Evolutionary conservation across 768 basidiomycete species (phyloP).

Genomic region (Suillus bovinus): DNA sequence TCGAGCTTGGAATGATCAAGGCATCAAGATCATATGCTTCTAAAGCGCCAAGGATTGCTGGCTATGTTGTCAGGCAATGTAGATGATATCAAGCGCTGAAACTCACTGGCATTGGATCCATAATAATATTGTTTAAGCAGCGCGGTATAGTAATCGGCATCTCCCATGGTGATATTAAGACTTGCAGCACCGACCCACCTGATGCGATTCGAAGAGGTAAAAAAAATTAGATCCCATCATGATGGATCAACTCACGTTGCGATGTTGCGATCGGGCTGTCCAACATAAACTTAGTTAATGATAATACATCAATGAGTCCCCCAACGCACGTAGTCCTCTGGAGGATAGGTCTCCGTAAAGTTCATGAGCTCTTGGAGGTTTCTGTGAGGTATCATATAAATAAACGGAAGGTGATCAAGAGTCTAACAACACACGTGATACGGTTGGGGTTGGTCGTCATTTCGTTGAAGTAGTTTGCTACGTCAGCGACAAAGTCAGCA

Average conservation of each 20-base stretch:
- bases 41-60: conserved; percentile 55
- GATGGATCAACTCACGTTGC: not conserved
- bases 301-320: not conserved
- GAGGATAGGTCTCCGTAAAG: not conserved
- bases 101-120: conserved; percentile 5
- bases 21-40: conserved; percentile 50
- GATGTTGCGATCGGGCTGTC: conserved; percentile 1
- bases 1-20: conserved; percentile 42
- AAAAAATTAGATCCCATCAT: not conserved
- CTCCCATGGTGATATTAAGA: conserved; percentile 1
- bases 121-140: conserved; percentile 2
- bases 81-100: not conserved
- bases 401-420: not conserved
- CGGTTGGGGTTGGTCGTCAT: conserved; percentile 2
- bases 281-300: not conserved
- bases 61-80: not conserved
- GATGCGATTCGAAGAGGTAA: not conserved
- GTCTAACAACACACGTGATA: not conserved
- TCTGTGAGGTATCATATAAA: not conserved
- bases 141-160: not conserved
- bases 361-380: not conserved
- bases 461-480: conserved; percentile 4
- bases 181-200: not conserved
- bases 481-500: not conserved
- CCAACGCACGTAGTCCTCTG: conserved; percentile 1